Evolutionary conservation across 2,329 filamentous ascomycete genomes (phyloP).

Genomic region (Fonsecaea multimorphosa): DNA sequence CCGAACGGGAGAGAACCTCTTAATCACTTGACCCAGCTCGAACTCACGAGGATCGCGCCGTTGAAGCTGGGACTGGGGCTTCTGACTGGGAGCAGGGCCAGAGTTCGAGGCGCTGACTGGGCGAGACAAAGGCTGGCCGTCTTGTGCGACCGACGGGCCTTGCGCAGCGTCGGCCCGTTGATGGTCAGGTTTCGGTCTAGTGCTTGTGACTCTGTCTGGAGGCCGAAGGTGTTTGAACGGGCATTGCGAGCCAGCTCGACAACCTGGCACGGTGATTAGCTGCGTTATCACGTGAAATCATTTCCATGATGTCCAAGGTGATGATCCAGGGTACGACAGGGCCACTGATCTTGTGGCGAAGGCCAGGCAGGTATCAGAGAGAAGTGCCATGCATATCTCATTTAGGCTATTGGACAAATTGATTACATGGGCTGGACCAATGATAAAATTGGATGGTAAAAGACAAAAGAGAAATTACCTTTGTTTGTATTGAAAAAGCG

Average conservation of each 20-base stretch:
- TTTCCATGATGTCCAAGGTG: constrained; percentile 1
- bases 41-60: constrained; percentile 72
- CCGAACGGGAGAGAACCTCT: constrained; percentile 65
- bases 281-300: constrained; percentile 22
- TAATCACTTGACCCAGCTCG: constrained; percentile 74
- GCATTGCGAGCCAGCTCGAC: constrained; percentile 59
- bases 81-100: constrained; percentile 51
- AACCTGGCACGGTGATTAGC: constrained; percentile 47
- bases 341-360: constrained; percentile 12
- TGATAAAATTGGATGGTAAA: constrained; percentile 28
- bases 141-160: constrained; percentile 22
- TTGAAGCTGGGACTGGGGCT: constrained; percentile 70
- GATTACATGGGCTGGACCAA: constrained; percentile 15
- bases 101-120: constrained; percentile 10
- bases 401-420: constrained; percentile 20
- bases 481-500: constrained; percentile 35
- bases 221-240: constrained; percentile 53
- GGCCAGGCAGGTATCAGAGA: constrained; percentile 22
- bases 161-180: constrained; percentile 31
- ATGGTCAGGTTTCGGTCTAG: constrained; percentile 35
- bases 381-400: neutral
- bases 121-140: constrained; percentile 25
- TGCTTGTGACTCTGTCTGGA: constrained; percentile 40
- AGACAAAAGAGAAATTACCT: constrained; percentile 32
- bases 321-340: constrained; percentile 6